Conservation (phyloP, 352 stramenopile species). For the Phytopythium litorale region DNA sequence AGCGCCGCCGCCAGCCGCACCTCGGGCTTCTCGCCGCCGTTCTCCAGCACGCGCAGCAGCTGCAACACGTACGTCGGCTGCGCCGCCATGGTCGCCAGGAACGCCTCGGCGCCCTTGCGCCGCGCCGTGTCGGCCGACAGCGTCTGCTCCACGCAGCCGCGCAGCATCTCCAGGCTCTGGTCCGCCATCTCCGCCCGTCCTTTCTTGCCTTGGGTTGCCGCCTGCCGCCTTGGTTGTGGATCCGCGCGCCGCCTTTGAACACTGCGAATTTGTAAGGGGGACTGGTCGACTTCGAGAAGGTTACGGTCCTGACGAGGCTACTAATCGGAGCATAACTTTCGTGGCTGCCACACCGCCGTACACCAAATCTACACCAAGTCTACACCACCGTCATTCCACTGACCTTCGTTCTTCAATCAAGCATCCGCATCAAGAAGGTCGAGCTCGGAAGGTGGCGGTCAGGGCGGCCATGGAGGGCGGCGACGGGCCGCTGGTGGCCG, state of each 20-base stretch:
- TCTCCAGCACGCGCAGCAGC: conserved; percentile 76
- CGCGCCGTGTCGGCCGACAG: conserved; percentile 68
- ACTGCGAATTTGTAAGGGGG: background rate
- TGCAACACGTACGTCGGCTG: conserved; percentile 72
- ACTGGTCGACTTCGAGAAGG: too few species aligned
- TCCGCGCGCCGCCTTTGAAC: background rate
- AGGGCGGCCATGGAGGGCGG: background rate
- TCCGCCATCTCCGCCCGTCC: too few species aligned
- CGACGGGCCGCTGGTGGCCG: conserved; percentile 29
- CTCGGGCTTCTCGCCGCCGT: conserved; percentile 43
- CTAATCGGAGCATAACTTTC: too few species aligned
- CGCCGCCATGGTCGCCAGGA: conserved; percentile 49
- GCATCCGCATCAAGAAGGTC: background rate
- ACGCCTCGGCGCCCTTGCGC: conserved; percentile 66
- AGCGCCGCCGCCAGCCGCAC: conserved; percentile 71
- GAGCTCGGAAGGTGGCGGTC: background rate
- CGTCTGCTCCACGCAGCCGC: conserved; percentile 71
- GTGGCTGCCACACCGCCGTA: too few species aligned
- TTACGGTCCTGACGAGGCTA: too few species aligned
- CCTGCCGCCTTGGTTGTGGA: background rate
- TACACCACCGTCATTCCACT: too few species aligned
- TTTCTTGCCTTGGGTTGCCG: conserved; percentile 7
- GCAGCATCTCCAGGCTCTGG: conserved; percentile 62
- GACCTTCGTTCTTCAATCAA: background rate
- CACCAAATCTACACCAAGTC: too few species aligned